Evolutionary conservation across 116 monocot species (phyloP), one percentile per base, ranked within the genome.

Genomic region (Zostera marina): DNA sequence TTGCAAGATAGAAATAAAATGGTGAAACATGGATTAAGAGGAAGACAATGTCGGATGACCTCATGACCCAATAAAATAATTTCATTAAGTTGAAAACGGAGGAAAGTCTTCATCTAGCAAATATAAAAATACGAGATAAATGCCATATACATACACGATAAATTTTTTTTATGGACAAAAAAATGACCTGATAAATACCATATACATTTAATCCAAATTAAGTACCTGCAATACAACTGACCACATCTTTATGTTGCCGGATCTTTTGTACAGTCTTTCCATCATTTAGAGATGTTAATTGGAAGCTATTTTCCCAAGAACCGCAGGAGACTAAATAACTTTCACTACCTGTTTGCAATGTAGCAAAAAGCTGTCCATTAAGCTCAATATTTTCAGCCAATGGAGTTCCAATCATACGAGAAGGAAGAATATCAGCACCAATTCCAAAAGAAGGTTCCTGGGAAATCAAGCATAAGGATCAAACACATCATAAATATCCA

Each of bases 231-330:
- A 99, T 74, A 77, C 99, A 99, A 60, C 87, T 91, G 59, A 99
- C 91, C 41, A 91, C 74, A 81, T 99, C 99, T 73, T 91, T 99
- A 64, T 99, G 99, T 59, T 84, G 91, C 51, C 80, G 68, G 46
- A 99, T 81, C 47, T 73, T 91, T 69, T 90, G 91, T 24, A 99
- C 79, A 23, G 73, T 77, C 73, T 65, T 78, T 42, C 91, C 99
- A 69, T 99, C 99, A 67, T 66, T 74, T n/a, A 91, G 43, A 9
- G 99, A 99, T 64, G 79, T 79, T 26, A 99, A 64, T 57, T 91
- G 99, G 71, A 99, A 99, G 65, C 91, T 99, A 49, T 87, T 99
- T 60, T 99, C 91, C 99, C 86, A 91, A 66, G 75, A 91, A 51
- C 99, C 99, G 67, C 83, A 86, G 32, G 77, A 75, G 40, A 99